Evolutionary conservation across 2,329 filamentous ascomycete species (phyloP), one percentile per base, ranked within the genome.

Genomic region (Alternaria burnsii): DNA sequence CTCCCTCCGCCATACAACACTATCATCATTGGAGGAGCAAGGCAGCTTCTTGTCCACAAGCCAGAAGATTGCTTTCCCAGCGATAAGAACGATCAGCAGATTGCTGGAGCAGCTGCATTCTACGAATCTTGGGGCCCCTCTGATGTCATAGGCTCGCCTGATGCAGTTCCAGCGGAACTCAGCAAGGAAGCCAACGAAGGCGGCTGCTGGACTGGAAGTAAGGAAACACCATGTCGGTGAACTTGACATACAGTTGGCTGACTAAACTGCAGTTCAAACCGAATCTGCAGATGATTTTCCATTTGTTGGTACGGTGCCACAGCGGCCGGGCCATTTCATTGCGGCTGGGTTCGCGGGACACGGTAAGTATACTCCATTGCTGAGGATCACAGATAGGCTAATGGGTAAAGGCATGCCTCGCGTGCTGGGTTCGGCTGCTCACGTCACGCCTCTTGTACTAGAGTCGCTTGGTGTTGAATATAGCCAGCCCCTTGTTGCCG

Each of bases 131-230:
- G 61, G 61, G 50, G 48, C 22, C 44, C 53, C 40, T 55, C 61
- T 7, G 61, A 63, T 36, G 12, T 63, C 26, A 24, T 28, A 22
- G 52, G 24, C 46, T 55, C 53, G 58, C 61, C 54, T 5, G 54
- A 42, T 18, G 24, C 30, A 24, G 52, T 34, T 4, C 16, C 32
- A 10, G 50, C 61, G 16, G 58, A 55, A 12, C 54, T 63, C n/a
- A 34, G 61, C 32, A 47, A 47, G 34, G 41, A 50, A 14, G 54
- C 22, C 6, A 47, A 61, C 12, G 28, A 61, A 38, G 61, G 61
- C n/a, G 61, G 61, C 0, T 52, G 36, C n/a, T 63, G 61, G 61
- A 63, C 61, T 26, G 61, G 61, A 42, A 42, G 60, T 62, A 26
- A 40, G 40, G 40, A 9, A 58, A 36, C 11, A 14, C 18, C 40